These are phyloP conservation scores for Kazachstania bromeliacearum DNA, from an alignment of 805 yeast genomes.

Conservation along the genomic window DNA sequence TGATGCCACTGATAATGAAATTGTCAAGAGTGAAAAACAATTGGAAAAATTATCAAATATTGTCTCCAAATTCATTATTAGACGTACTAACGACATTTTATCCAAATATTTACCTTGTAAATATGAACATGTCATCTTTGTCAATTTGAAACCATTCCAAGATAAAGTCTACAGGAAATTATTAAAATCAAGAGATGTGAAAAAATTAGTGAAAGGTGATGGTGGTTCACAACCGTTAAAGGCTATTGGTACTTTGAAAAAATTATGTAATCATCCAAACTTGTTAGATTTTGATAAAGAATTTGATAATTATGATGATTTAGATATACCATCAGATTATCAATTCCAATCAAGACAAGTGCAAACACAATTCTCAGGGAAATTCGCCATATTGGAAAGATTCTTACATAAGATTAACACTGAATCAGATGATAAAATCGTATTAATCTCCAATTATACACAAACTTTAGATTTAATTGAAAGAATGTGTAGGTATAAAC, in stretches of 20 bases:
- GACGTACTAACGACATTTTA: constrained; percentile 90
- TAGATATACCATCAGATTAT: constrained; percentile 67
- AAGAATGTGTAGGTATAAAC: constrained; percentile 62
- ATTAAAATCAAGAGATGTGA: constrained; percentile 70
- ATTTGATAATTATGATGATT: constrained; percentile 45
- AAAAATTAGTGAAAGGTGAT: constrained; percentile 35
- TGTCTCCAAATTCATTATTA: constrained; percentile 82
- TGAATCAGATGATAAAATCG: constrained; percentile 92
- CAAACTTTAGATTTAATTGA: constrained; percentile 90
- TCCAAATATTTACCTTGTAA: constrained; percentile 92
- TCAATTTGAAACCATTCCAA: constrained; percentile 74
- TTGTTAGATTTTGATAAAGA: constrained; percentile 68
- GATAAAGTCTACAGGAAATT: constrained; percentile 58
- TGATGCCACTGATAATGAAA: constrained; percentile 72
- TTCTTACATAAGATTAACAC: constrained; percentile 65
- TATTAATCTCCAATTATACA: constrained; percentile 87
- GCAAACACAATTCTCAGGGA: constrained; percentile 78
- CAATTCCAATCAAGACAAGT: constrained; percentile 39
- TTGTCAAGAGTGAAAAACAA: constrained; percentile 57
- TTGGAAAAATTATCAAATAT: constrained; percentile 59
- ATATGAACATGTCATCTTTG: constrained; percentile 94
- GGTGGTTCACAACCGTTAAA: constrained; percentile 59
- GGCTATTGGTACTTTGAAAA: constrained; percentile 81
- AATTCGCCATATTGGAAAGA: constrained; percentile 74
- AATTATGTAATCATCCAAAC: constrained; percentile 92